Evolutionary conservation across 1,284 basidiomycete genomes (phyloP), one percentile per base, ranked within the genome.

Genomic region (Jaminaea rosea): DNA sequence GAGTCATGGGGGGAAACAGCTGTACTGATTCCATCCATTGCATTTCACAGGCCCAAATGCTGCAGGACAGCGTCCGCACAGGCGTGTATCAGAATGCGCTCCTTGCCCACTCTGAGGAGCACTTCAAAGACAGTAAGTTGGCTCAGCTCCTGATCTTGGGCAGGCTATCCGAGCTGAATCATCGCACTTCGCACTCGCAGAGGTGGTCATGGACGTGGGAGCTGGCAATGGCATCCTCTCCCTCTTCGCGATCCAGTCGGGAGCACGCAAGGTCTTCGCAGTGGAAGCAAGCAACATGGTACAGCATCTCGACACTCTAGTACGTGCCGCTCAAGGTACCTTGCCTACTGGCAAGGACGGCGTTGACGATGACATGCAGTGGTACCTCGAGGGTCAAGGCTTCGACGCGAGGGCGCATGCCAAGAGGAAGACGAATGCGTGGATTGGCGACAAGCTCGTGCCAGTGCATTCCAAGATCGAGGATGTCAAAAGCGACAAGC

Each of bases 171-270:
- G 11, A 31, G 17, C 29, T 37, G 11, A 46, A 28, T 46, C 27
- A 9, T 21, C 21, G 34, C 6, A 17, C 31, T 45, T 26, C 31
- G 42, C 19, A 45, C 13, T n/a, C 42, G 36, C 17, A 11, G 44
- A 48, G 29, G 17, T 31, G 44, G 76, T 77, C 7, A 61, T 76
- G 37, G 78, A 79, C 49, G 74, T 79, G 19, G 78, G 78, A 27
- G 78, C 78, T 1, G 78, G 78, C 10, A 78, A 76, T n/a, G 78
- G 78, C 4, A 78, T 79, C 48, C 62, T 79, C 47, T 77, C 77
- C 13, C 78, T 75, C 66, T 77, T 79, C 62, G 70, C 78, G 11
- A 76, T 76, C 10, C 66, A 79, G 63, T 77, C 78, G 1, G 78
- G 78, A 10, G 78, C 78, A 0, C 67, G 65, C 41, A 72, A 76